Percentiles rank a stretch among this genome's conserved stretches.
Evolutionary conservation across 495 filamentous ascomycete species (phyloP).

Genomic region (Tuber brumale): DNA sequence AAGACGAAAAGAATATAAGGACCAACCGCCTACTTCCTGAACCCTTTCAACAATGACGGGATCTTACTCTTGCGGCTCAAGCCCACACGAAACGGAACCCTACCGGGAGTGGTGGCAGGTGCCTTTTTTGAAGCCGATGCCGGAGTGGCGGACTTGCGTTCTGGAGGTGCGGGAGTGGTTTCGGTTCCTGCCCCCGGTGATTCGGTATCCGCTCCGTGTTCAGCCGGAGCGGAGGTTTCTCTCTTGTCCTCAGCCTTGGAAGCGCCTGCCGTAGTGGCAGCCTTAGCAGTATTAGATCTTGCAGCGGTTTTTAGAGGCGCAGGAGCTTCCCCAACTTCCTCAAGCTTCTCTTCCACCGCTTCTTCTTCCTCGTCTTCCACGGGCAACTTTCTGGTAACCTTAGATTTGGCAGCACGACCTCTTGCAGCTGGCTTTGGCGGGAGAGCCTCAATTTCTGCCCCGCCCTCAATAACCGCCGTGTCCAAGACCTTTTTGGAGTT

Average conservation of each 20-base stretch:
- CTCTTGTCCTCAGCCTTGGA: not conserved
- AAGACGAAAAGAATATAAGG: not conserved
- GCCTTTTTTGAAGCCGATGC: slow-evolving; percentile 15
- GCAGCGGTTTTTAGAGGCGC: not conserved
- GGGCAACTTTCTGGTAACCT: not conserved
- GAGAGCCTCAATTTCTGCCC: not conserved
- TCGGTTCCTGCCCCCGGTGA: not conserved
- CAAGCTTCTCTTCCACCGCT: not conserved
- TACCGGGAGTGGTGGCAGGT: slow-evolving; percentile 37
- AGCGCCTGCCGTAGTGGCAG: not conserved
- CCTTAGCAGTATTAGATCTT: not conserved
- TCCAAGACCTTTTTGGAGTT: not conserved
- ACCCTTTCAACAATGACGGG: slow-evolving; percentile 34
- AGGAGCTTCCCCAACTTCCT: not conserved
- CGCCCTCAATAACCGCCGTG: not conserved
- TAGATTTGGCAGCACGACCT: not conserved
- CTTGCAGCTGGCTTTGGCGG: not conserved
- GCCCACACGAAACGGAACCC: slow-evolving; percentile 38
- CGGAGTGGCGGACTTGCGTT: slow-evolving; percentile 9
- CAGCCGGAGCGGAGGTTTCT: not conserved
- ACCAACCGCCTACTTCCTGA: slow-evolving; percentile 30
- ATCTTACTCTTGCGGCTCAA: slow-evolving; percentile 38
- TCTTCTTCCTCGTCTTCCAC: not conserved
- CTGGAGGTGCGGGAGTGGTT: slow-evolving; percentile 10
- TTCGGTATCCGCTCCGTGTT: slow-evolving; percentile 1